These are phyloP conservation scores for Priceomyces castillae DNA, from an alignment of 805 yeast genomes.

Conservation along the genomic window DNA sequence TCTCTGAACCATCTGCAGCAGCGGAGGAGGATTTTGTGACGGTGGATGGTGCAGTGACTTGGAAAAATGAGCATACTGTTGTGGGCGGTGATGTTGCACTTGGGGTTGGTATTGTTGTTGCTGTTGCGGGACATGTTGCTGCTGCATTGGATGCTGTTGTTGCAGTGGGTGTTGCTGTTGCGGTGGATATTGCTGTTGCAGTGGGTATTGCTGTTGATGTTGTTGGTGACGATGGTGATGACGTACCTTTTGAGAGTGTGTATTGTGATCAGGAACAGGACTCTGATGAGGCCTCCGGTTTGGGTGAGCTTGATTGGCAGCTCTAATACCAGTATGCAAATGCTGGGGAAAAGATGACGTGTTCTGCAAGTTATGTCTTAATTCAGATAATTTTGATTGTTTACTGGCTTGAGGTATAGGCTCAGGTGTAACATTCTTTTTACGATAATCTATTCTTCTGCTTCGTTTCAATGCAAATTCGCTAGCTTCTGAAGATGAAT, in stretches of 20 bases:
- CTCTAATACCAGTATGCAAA: constrained; percentile 4
- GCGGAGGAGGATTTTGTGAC: constrained; percentile 14
- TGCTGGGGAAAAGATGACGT: constrained; percentile 1
- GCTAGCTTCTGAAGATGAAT: constrained; percentile 3
- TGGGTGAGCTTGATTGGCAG: neutral
- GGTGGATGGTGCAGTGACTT: constrained; percentile 4
- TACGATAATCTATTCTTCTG: constrained; percentile 40
- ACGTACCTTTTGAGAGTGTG: neutral
- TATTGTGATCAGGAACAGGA: neutral
- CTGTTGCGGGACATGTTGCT: neutral
- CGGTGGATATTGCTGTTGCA: neutral
- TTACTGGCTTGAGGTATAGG: constrained; percentile 8
- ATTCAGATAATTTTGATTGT: constrained; percentile 20
- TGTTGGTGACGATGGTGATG: neutral
- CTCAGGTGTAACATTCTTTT: constrained; percentile 20
- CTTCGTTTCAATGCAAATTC: constrained; percentile 35
- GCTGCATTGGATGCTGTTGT: neutral
- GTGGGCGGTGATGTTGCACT: neutral
- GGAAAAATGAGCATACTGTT: neutral
- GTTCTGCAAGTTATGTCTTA: constrained; percentile 17
- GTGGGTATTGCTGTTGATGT: constrained; percentile 1
- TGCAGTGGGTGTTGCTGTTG: neutral
- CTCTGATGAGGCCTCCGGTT: neutral
- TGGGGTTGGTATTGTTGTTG: constrained; percentile 1
- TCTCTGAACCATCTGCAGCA: constrained; percentile 9